Conservation (phyloP, 1,284 basidiomycete genomes). For the Leucocoprinus gongylophorus region DNA sequence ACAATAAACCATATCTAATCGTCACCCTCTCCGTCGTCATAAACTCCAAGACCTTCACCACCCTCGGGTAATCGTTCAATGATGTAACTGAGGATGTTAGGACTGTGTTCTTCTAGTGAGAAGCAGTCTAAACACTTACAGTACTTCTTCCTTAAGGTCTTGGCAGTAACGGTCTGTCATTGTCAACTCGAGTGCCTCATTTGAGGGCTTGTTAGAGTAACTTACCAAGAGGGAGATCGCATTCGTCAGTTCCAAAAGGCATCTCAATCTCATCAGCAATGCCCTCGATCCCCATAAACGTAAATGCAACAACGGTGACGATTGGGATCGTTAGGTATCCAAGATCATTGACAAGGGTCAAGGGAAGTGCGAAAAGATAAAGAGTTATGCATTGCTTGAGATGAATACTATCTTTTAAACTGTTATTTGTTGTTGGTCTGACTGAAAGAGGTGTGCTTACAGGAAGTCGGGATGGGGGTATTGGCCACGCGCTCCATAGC, state of each 20-base stretch:
- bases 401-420: conserved; percentile 65
- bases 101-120: conserved; percentile 8
- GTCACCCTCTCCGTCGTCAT: conserved; percentile 71
- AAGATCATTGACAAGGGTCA: conserved; percentile 72
- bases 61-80: conserved; percentile 75
- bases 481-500: conserved; percentile 83
- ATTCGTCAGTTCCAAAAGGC: conserved; percentile 67
- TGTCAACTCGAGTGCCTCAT: background rate
- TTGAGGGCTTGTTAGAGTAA: background rate
- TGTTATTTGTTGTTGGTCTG: background rate
- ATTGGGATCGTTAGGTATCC: conserved; percentile 81
- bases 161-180: conserved; percentile 69
- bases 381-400: conserved; percentile 90
- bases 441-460: conserved; percentile 33
- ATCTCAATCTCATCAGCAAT: conserved; percentile 90
- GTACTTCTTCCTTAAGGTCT: conserved; percentile 78
- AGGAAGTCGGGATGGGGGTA: conserved; percentile 73
- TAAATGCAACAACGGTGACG: conserved; percentile 79
- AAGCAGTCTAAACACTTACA: conserved; percentile 40
- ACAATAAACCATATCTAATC: conserved; percentile 37
- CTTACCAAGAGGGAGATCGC: conserved; percentile 65
- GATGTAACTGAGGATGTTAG: conserved; percentile 51
- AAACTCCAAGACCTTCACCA: conserved; percentile 54
- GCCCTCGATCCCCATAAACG: conserved; percentile 89
- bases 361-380: conserved; percentile 81